Evolutionary conservation across 2,329 filamentous ascomycete genomes (phyloP).

Genomic region (Chaetomium globosum): DNA sequence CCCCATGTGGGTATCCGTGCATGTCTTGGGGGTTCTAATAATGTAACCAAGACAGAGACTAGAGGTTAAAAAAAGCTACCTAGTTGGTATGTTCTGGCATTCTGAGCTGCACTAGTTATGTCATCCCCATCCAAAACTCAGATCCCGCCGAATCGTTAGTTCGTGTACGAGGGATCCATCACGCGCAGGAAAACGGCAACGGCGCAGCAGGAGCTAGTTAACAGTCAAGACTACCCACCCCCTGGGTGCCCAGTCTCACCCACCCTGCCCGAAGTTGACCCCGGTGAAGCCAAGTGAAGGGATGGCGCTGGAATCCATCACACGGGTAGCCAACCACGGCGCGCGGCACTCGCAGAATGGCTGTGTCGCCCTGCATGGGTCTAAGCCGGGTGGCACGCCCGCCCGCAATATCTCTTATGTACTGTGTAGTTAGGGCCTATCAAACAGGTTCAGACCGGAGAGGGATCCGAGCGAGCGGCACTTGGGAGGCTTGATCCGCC

Average conservation of each 20-base stretch:
- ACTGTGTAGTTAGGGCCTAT: too few relatives aligned
- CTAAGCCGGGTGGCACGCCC: not conserved
- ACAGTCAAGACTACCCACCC: too few relatives aligned
- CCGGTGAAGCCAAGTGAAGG: conserved; percentile 1
- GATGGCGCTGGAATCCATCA: not conserved
- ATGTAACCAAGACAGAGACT: not conserved
- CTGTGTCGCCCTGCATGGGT: not conserved
- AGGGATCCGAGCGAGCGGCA: not conserved
- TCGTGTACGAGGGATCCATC: not conserved
- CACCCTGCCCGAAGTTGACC: not conserved
- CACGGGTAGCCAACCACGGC: conserved; percentile 3
- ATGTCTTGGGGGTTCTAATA: not conserved
- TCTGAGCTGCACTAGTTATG: not conserved
- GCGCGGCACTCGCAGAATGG: not conserved
- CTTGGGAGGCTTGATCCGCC: not conserved
- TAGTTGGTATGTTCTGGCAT: too few relatives aligned
- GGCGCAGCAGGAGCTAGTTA: too few relatives aligned
- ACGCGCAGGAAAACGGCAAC: not conserved
- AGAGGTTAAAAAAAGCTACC: not conserved
- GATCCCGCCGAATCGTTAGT: not conserved
- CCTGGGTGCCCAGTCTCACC: not conserved
- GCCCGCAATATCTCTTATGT: not conserved
- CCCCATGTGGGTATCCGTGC: not conserved
- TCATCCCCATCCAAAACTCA: not conserved
- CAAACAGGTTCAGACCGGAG: not conserved